Evolutionary conservation across 1,139 yeast genomes (phyloP), one percentile per base, ranked within the genome.

Genomic region (Candida glucosophila): DNA sequence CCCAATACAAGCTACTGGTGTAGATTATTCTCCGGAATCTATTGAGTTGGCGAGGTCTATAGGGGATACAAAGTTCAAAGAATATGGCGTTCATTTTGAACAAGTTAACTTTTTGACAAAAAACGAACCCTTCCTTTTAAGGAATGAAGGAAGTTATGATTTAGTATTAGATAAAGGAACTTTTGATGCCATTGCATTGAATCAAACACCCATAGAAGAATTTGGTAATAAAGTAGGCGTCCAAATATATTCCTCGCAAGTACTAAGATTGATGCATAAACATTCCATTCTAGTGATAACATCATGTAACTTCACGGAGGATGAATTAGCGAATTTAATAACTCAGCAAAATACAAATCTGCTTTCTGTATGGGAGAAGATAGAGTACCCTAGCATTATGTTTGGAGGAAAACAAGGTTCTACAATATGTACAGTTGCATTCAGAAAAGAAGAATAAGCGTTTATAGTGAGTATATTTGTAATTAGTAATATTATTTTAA

Each of bases 91-190:
- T 16, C 42, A 45, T 7, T 73, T 76, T 36, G 57, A 56, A 9
- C 61, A 57, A 28, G 71, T 64, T 15, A 76, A 72, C 40, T 49
- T 72, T 22, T 44, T 71, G 23, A 47, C 49, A 22, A 36, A 46
- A 14, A 48, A 56, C 14, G 55, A 27, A 37, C 43, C 29, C 37
- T 74, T 48, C 49, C 52, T 50, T 46, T 40, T 22, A 22, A 35
- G 47, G 1, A 58, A 66, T 19, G 39, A 29, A 5, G 43, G 29
- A 4, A 38, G 55, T 19, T 86, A 71, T 53, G 94, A 88, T 42
- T 51, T 90, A 5, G 69, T 88, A 2, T 56, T 88, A 21, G 99
- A 90, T 51, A 90, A 90, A 47, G 98, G 99, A 6, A 90, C 99
- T 0, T 55, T 92, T 21, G 99, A 90, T 55, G 98, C 99, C 5